A percentile compares a stretch with the other conserved stretches of the same genome.
phyloP scores from a whole-genome alignment of 257 asterid species.

The Petunia axillaris region DNA sequence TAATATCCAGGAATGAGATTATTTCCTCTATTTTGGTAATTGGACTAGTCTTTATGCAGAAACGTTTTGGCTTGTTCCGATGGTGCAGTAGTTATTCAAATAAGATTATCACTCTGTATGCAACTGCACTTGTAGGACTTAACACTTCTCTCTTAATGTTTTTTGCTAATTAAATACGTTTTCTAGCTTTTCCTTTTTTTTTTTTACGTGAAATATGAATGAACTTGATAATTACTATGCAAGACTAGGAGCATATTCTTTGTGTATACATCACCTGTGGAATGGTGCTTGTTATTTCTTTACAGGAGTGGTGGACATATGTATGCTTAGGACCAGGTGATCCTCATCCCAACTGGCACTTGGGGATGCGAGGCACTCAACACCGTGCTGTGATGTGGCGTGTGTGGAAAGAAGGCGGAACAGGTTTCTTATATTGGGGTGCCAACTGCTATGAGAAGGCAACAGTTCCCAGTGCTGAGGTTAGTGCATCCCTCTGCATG shows the following conservation, averaged over 20 bases:
- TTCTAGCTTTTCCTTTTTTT: not conserved
- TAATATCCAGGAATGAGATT: slow-evolving; percentile 13
- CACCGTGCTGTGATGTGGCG: slow-evolving; percentile 99
- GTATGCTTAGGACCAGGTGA: slow-evolving; percentile 98
- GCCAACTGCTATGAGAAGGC: slow-evolving; percentile 99
- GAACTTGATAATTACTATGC: not conserved
- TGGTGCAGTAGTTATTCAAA: not conserved
- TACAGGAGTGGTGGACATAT: slow-evolving; percentile 99
- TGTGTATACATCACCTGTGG: slow-evolving; percentile 6
- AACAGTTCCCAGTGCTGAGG: slow-evolving; percentile 94
- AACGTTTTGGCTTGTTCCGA: not conserved
- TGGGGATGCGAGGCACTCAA: slow-evolving; percentile 98
- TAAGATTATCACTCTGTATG: not conserved
- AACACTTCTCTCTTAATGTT: not conserved
- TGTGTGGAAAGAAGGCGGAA: slow-evolving; percentile 98
- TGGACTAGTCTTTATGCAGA: not conserved
- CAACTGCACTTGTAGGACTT: not conserved
- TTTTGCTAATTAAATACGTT: not conserved
- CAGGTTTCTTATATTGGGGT: slow-evolving; percentile 98
- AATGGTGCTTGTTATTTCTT: slow-evolving; percentile 6
- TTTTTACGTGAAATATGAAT: not conserved
- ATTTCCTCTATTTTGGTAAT: slow-evolving; percentile 7
- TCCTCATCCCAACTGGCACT: slow-evolving; percentile 99
- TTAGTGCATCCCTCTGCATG: slow-evolving; percentile 33
- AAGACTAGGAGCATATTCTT: slow-evolving; percentile 7